phyloP scores from a whole-genome alignment of 257 asterid species.

The Solanum raphanifolium region DNA sequence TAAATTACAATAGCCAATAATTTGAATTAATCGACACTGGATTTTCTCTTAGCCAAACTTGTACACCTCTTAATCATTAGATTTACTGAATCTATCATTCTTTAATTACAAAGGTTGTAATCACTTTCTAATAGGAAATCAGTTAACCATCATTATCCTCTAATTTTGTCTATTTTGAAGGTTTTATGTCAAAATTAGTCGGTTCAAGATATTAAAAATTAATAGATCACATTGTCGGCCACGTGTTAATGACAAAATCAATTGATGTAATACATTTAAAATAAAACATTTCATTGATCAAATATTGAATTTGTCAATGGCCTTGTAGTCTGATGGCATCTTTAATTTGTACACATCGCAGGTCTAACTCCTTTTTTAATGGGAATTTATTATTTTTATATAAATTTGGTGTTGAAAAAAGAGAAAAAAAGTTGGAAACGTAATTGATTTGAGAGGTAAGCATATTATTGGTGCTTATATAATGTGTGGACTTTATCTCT shows the following conservation, averaged over 20 bases:
- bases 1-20: too few relatives aligned
- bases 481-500: neutral
- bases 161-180: neutral
- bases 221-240: neutral
- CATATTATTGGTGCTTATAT: neutral
- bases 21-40: neutral
- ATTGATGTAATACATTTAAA: neutral
- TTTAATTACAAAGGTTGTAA: neutral
- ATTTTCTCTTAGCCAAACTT: neutral
- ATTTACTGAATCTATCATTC: neutral
- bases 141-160: neutral
- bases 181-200: neutral
- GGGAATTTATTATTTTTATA: neutral
- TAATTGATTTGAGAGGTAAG: neutral
- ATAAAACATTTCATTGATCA: neutral
- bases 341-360: neutral
- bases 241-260: neutral
- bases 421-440: neutral
- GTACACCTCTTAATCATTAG: neutral
- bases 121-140: neutral
- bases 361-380: neutral
- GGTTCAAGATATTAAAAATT: neutral
- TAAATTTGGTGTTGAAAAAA: neutral
- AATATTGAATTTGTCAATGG: neutral
- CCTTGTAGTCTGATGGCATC: neutral